A percentile compares a stretch with the other conserved stretches of the same genome.
These are phyloP conservation scores for Groenewaldozyma salmanticensis DNA, from an alignment of 805 yeast species.

Conservation along the genomic window DNA sequence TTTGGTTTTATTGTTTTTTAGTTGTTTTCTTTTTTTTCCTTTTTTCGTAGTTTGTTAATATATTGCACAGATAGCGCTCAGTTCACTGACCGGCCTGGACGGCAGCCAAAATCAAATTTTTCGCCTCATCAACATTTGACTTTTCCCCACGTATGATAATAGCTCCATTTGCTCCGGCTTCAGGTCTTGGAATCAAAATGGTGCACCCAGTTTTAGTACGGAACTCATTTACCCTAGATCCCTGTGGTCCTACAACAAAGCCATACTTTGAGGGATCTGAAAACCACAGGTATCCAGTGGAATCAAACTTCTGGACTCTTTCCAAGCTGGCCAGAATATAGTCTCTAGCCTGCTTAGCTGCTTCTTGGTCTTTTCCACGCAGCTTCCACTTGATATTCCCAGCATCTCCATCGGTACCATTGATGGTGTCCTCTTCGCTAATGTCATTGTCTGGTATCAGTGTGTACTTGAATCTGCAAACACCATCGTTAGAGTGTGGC, in stretches of 20 bases:
- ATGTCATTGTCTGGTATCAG: slow-evolving; percentile 28
- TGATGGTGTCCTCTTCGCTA: too few relatives aligned
- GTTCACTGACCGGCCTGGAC: too few relatives aligned
- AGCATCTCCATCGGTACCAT: too few relatives aligned
- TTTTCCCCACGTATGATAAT: slow-evolving; percentile 52
- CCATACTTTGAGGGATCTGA: slow-evolving; percentile 43
- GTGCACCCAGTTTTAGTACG: slow-evolving; percentile 50
- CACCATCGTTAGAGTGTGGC: slow-evolving; percentile 29
- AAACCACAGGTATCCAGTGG: slow-evolving; percentile 55
- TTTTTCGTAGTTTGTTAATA: too few relatives aligned
- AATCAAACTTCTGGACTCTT: slow-evolving; percentile 36
- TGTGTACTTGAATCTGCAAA: slow-evolving; percentile 37
- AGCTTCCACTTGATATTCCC: slow-evolving; percentile 45
- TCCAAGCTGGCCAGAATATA: slow-evolving; percentile 42
- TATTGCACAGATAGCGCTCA: too few relatives aligned
- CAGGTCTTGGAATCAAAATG: slow-evolving; percentile 53
- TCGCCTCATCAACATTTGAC: slow-evolving; percentile 44
- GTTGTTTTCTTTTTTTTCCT: too few relatives aligned
- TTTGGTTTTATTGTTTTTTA: too few relatives aligned
- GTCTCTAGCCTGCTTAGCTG: slow-evolving; percentile 43
- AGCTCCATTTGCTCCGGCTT: slow-evolving; percentile 40
- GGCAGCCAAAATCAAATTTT: slow-evolving; percentile 31
- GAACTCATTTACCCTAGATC: slow-evolving; percentile 52
- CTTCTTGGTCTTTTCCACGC: slow-evolving; percentile 39
- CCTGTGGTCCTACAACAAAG: slow-evolving; percentile 67